Base-by-base conservation (phyloP, 352 stramenopile genomes). In the Phytopythium vexans region DNA sequence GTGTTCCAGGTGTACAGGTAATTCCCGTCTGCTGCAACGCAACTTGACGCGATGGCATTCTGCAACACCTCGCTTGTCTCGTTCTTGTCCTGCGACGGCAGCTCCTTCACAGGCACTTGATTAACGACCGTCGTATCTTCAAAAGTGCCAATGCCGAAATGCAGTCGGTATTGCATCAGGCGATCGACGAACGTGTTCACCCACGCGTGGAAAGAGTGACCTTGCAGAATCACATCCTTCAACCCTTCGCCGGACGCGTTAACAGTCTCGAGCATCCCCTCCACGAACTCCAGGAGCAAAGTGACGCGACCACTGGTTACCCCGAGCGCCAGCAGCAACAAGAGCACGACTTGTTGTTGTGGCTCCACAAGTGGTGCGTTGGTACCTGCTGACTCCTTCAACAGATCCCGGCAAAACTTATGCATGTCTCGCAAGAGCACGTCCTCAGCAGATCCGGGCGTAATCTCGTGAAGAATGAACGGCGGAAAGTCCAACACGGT, bases 1-100 rank as follows among this genome's bases (percentile, higher is more conserved):
- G 65, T 32, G 52, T 58, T 79, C 78, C 81, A 92, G 8, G 56
- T 70, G 49, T 87, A 92, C 8, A 84, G 37, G 54, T 81, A 91
- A 27, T 37, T 89, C n/a, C 80, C 81, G 54, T 90, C 75, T 0
- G 71, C 84, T 1, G 81, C 63, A 33, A 90, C 48, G 10, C 52
- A 54, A 15, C 42, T 71, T 5, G 72, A 68, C 45, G 62, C 40
- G 3, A 46, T n/a, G 16, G 45, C 21, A 8, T 58, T 67, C 33
- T 45, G 52, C 33, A 32, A 10, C 21, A 49, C 27, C 35, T 56
- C 47, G n/a, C 52, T 42, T 12, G 6, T 15, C 14, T 16, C 9
- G 0, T 40, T 6, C 3, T 51, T 49, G 27, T 15, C 16, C 0
- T 72, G 58, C 6, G 53, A 46, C 10, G 62, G 68, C 38, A 84